Conservation (phyloP, 352 stramenopile species). For the Phytophthora kernoviae region DNA sequence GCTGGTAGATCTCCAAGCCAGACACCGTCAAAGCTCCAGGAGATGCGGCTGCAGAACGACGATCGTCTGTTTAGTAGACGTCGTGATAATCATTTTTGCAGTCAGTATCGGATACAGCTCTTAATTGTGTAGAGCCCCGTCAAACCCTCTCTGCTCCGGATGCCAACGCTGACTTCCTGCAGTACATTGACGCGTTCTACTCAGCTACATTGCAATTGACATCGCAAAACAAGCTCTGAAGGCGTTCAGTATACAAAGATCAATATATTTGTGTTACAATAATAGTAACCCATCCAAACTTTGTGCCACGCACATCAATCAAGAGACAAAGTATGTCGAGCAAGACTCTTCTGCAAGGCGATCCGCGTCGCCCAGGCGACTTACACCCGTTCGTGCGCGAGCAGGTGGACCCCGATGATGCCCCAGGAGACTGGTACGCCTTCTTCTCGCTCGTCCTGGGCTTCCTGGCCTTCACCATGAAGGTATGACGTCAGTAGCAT, state of each 20-base stretch:
- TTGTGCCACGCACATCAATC: conserved; percentile 6
- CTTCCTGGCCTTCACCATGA: conserved; percentile 63
- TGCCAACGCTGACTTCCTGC: conserved; percentile 55
- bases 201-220: conserved; percentile 49
- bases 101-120: neutral
- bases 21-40: conserved; percentile 61
- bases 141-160: conserved; percentile 6
- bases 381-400: conserved; percentile 77
- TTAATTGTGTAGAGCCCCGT: neutral
- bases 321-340: conserved; percentile 29
- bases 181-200: conserved; percentile 77
- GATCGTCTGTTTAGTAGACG: conserved; percentile 37
- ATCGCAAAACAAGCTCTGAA: conserved; percentile 28
- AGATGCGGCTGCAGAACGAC: conserved; percentile 54
- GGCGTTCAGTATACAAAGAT: conserved; percentile 4
- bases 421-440: conserved; percentile 67
- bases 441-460: conserved; percentile 65
- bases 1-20: conserved; percentile 46
- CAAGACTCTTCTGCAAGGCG: conserved; percentile 43
- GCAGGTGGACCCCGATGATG: conserved; percentile 38
- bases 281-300: conserved; percentile 3
- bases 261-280: neutral
- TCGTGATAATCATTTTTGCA: conserved; percentile 24
- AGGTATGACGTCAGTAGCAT: conserved; percentile 47
- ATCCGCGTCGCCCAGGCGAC: conserved; percentile 65